Evolutionary conservation across 345 rosid species (phyloP).

Genomic region (Salix caprea): DNA sequence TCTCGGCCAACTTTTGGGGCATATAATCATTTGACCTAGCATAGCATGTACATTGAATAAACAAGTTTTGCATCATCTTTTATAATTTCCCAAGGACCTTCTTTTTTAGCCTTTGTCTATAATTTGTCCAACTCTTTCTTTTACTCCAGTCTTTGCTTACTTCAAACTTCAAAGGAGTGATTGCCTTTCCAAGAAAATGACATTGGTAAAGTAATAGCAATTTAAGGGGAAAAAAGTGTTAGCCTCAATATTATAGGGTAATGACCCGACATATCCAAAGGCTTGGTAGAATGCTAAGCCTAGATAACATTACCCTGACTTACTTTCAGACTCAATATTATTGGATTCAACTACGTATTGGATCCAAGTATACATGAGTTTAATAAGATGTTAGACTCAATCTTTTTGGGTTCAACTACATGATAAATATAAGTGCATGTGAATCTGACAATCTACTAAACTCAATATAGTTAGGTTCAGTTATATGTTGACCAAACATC

Average conservation of each 20-base stretch:
- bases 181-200: constrained; percentile 17
- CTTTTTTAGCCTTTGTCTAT: neutral
- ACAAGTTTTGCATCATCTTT: neutral
- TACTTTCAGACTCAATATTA: no score
- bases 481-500: no score
- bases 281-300: no score
- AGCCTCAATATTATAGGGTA: neutral
- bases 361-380: no score
- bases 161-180: constrained; percentile 7
- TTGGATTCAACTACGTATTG: no score
- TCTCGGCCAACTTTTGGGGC: constrained; percentile 27
- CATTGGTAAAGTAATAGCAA: neutral
- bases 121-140: neutral
- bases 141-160: neutral
- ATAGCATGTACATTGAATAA: neutral
- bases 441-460: no score
- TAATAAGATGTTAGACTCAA: no score
- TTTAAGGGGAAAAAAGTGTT: no score
- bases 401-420: no score
- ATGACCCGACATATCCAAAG: no score
- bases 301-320: fast-evolving
- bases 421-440: no score
- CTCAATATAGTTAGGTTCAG: no score
- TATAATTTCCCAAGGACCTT: neutral
- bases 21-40: constrained; percentile 30